Evolutionary conservation across 106 monocot genomes (phyloP).

Genomic region (Acorus gramineus): DNA sequence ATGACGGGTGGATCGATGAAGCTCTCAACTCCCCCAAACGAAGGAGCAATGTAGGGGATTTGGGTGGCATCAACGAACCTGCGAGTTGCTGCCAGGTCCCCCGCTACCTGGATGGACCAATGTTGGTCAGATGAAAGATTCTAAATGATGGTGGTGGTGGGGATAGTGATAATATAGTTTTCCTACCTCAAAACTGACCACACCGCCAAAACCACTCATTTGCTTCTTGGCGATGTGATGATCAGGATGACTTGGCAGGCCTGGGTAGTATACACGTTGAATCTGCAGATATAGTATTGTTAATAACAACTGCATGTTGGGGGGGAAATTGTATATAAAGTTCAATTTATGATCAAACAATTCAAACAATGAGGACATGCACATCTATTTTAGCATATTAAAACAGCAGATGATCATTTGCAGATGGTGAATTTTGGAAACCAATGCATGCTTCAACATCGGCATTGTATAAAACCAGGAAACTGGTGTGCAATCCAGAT

Average conservation of each 20-base stretch:
- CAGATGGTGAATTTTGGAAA: no score
- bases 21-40: conserved; percentile 80
- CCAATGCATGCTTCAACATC: no score
- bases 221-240: conserved; percentile 68
- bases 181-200: conserved; percentile 74
- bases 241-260: conserved; percentile 68
- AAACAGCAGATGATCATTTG: no score
- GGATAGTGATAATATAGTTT: no score
- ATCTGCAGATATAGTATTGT: conserved; percentile 35
- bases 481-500: no score
- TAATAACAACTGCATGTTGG: neutral
- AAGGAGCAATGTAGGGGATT: conserved; percentile 76
- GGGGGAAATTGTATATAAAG: no score
- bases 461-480: no score
- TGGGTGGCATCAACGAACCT: conserved; percentile 68
- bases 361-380: no score
- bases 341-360: no score
- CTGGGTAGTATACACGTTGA: conserved; percentile 68
- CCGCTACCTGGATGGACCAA: conserved; percentile 32
- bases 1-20: conserved; percentile 73
- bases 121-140: neutral
- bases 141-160: neutral
- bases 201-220: conserved; percentile 83
- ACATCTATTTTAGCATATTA: no score
- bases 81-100: conserved; percentile 38